Evolutionary conservation across 352 stramenopile species (phyloP).

Genomic region (Globisporangium acanthophoron): DNA sequence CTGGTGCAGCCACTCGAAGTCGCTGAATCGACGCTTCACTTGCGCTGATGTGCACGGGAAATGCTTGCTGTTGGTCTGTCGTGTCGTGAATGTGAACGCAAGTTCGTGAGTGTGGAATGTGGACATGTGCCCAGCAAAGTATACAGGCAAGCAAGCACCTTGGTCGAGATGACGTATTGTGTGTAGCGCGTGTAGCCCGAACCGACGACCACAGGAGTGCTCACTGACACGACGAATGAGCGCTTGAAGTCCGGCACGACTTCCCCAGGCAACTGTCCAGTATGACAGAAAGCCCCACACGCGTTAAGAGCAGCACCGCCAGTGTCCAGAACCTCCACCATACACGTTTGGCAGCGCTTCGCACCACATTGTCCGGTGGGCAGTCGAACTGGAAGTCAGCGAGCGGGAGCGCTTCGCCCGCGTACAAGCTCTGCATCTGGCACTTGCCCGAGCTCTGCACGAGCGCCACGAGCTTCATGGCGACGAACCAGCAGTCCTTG

Average conservation of each 20-base stretch:
- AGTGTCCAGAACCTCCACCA: no score
- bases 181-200: slow-evolving; percentile 82
- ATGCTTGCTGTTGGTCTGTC: slow-evolving; percentile 54
- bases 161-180: slow-evolving; percentile 86
- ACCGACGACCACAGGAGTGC: slow-evolving; percentile 72
- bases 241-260: slow-evolving; percentile 33
- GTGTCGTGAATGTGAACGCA: neutral
- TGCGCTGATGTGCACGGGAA: slow-evolving; percentile 66
- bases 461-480: slow-evolving; percentile 86
- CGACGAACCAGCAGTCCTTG: slow-evolving; percentile 88
- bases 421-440: slow-evolving; percentile 81
- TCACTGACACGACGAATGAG: slow-evolving; percentile 70
- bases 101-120: neutral
- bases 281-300: neutral
- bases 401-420: slow-evolving; percentile 55
- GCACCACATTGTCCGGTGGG: slow-evolving; percentile 73
- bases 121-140: neutral
- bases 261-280: slow-evolving; percentile 48
- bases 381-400: slow-evolving; percentile 80
- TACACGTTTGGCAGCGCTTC: neutral
- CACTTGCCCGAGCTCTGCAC: slow-evolving; percentile 81
- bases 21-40: slow-evolving; percentile 85
- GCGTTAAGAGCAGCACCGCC: no score
- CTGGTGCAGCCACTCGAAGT: slow-evolving; percentile 89
- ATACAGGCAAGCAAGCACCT: slow-evolving; percentile 28